Evolutionary conservation across 116 monocot genomes (phyloP).

Genomic region (Thalassia testudinum): DNA sequence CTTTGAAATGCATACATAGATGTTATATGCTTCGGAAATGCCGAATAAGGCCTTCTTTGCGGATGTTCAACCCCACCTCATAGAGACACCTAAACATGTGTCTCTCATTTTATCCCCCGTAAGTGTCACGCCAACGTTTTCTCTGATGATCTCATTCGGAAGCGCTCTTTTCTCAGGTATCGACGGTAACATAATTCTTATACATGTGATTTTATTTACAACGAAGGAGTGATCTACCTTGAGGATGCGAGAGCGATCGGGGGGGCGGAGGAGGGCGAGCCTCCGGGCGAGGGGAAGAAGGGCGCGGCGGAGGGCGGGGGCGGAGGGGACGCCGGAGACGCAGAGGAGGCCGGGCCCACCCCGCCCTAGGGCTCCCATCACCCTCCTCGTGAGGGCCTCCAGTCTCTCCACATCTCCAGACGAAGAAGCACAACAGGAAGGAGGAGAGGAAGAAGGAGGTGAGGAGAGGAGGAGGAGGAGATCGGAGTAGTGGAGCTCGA

Average conservation of each 20-base stretch:
- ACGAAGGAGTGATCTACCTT: no score
- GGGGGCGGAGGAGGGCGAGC: slow-evolving; percentile 43
- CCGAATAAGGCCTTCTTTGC: no score
- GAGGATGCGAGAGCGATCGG: slow-evolving; percentile 48
- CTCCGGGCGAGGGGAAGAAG: slow-evolving; percentile 68
- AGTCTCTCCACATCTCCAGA: slow-evolving; percentile 17
- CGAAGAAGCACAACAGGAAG: slow-evolving; percentile 21
- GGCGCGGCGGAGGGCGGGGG: slow-evolving; percentile 24
- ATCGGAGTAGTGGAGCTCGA: slow-evolving; percentile 44
- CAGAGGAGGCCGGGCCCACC: slow-evolving; percentile 73
- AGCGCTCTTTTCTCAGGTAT: no score
- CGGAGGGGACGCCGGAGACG: slow-evolving; percentile 41
- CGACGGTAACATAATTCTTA: no score
- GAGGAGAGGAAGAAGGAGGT: slow-evolving; percentile 14
- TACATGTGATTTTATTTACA: no score
- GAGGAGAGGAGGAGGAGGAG: slow-evolving; percentile 47
- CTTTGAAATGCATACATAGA: no score
- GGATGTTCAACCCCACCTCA: no score
- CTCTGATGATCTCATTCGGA: no score
- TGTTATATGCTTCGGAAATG: no score
- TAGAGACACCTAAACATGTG: no score
- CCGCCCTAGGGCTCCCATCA: slow-evolving; percentile 54
- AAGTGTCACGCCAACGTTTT: no score
- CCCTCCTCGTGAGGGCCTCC: slow-evolving; percentile 18
- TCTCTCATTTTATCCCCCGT: no score